Conservation (phyloP, 1,284 basidiomycete genomes). For the Agroathelia rolfsii region DNA sequence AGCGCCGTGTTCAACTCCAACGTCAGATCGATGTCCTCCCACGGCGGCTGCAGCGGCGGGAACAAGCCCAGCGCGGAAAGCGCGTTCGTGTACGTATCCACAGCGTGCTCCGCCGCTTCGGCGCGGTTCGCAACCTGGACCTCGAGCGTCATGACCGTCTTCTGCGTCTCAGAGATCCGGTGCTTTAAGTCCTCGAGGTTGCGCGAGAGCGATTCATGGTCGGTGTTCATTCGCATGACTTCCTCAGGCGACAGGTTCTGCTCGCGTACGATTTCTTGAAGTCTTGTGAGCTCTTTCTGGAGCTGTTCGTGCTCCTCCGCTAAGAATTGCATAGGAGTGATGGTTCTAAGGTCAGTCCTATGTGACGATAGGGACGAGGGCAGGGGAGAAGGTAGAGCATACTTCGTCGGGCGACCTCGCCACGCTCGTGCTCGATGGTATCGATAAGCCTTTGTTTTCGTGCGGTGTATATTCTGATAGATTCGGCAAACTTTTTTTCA, state of each 20-base stretch:
- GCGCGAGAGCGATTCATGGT: conserved; percentile 64
- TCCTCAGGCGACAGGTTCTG: conserved; percentile 84
- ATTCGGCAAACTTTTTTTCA: conserved; percentile 60
- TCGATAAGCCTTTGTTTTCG: conserved; percentile 55
- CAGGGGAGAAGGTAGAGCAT: conserved; percentile 10
- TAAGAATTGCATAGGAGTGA: conserved; percentile 19
- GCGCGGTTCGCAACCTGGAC: conserved; percentile 70
- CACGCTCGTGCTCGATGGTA: conserved; percentile 51
- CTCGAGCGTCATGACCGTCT: conserved; percentile 63
- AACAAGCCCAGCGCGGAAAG: conserved; percentile 67
- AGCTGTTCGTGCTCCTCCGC: conserved; percentile 50
- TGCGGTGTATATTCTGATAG: conserved; percentile 51
- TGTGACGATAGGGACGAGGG: not conserved
- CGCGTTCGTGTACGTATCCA: conserved; percentile 66
- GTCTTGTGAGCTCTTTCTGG: conserved; percentile 49
- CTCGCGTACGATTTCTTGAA: conserved; percentile 58
- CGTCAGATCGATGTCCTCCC: conserved; percentile 58
- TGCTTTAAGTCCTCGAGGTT: conserved; percentile 67
- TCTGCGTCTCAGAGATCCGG: conserved; percentile 64
- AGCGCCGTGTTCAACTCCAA: conserved; percentile 69
- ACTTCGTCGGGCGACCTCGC: conserved; percentile 49
- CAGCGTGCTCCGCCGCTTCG: conserved; percentile 67
- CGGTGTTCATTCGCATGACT: conserved; percentile 77
- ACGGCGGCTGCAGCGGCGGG: conserved; percentile 57
- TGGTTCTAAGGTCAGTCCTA: conserved; percentile 1